Evolutionary conservation across 352 stramenopile species (phyloP).

Genomic region (Globisporangium cylindrosporum): DNA sequence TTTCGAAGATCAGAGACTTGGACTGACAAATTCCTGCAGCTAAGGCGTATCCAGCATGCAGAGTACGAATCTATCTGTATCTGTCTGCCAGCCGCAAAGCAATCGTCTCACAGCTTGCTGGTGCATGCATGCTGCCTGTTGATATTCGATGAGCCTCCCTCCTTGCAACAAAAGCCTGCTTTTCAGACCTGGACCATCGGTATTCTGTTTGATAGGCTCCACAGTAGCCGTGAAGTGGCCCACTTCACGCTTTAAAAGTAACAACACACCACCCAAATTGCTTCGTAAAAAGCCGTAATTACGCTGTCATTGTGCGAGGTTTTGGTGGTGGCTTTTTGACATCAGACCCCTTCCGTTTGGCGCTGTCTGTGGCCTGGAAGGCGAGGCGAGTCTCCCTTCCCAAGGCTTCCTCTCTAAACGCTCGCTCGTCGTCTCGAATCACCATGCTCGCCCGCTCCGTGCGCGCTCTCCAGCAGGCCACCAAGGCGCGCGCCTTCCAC

Average conservation of each 20-base stretch:
- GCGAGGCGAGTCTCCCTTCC: conserved; percentile 10
- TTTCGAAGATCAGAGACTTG: not conserved
- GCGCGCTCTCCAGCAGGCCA: conserved; percentile 32
- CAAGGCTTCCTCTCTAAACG: not conserved
- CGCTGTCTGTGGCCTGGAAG: conserved; percentile 13
- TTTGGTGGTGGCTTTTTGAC: conserved; percentile 18
- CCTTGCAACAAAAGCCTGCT: not conserved
- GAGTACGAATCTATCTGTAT: too few species aligned
- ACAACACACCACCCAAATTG: conserved; percentile 13
- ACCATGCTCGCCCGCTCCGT: conserved; percentile 64
- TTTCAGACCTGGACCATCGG: conserved; percentile 11
- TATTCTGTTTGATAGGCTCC: conserved; percentile 12
- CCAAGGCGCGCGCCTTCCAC: conserved; percentile 40
- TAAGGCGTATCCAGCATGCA: too few species aligned
- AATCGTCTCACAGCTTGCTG: not conserved
- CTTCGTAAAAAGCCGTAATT: conserved; percentile 15
- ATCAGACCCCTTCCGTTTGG: not conserved
- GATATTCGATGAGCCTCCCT: not conserved
- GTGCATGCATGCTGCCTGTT: not conserved
- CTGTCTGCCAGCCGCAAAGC: not conserved
- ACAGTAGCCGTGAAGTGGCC: not conserved
- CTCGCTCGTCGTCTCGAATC: not conserved
- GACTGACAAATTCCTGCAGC: too few species aligned
- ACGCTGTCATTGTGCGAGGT: not conserved
- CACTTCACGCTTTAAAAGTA: conserved; percentile 5